Evolutionary conservation across 352 stramenopile genomes (phyloP).

Genomic region (Phytophthora pinifolia): DNA sequence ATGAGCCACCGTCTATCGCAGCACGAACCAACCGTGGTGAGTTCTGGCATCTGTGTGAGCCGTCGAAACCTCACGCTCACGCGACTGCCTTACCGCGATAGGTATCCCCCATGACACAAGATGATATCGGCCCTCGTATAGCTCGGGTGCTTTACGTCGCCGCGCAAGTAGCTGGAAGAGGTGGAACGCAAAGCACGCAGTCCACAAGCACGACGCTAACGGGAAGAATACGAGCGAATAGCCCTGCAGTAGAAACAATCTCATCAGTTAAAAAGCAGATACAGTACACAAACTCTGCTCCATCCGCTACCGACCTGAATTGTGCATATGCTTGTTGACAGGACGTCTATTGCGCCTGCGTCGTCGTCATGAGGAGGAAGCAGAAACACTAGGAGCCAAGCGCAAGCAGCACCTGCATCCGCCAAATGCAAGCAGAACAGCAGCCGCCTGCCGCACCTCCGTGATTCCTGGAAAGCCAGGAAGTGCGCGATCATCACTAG

Average conservation of each 20-base stretch:
- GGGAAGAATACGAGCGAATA: slow-evolving; percentile 71
- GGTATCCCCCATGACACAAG: slow-evolving; percentile 71
- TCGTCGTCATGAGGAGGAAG: slow-evolving; percentile 23
- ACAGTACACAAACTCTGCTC: background rate
- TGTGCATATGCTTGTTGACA: slow-evolving; percentile 29
- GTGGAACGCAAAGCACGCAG: slow-evolving; percentile 76
- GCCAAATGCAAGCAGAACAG: slow-evolving; percentile 67
- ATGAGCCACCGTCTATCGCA: slow-evolving; percentile 46
- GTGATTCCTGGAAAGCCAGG: slow-evolving; percentile 58
- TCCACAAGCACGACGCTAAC: slow-evolving; percentile 72
- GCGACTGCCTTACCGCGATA: slow-evolving; percentile 25
- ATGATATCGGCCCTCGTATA: slow-evolving; percentile 71
- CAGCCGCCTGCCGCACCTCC: slow-evolving; percentile 60
- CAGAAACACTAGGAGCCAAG: slow-evolving; percentile 59
- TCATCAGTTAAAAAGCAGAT: background rate
- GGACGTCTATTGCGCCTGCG: background rate
- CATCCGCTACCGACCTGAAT: slow-evolving; percentile 33
- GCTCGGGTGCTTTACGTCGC: slow-evolving; percentile 50
- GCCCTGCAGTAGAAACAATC: slow-evolving; percentile 29
- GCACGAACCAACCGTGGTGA: slow-evolving; percentile 1
- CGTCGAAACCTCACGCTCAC: background rate
- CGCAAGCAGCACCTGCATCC: slow-evolving; percentile 42
- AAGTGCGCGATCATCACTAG: slow-evolving; percentile 61
- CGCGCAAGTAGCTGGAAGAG: slow-evolving; percentile 66
- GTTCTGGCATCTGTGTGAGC: background rate